A percentile compares a stretch with the other conserved stretches of the same genome.
Conservation (phyloP, 805 yeast species). For the Tetrapisispora pingtungensis region DNA sequence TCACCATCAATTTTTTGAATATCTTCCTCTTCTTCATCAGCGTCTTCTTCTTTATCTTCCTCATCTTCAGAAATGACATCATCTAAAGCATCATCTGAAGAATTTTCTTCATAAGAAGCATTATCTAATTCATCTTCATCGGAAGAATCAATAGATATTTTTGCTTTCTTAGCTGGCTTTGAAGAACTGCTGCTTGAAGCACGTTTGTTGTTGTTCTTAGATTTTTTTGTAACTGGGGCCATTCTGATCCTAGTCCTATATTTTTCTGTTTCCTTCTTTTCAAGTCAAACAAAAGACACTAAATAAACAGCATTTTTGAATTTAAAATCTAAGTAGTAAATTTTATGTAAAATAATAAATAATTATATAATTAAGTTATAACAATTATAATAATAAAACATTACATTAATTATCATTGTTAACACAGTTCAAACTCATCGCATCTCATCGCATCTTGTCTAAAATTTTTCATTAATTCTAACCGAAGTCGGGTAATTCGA, state of each 20-base stretch:
- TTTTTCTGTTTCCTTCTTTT: no score
- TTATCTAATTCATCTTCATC: constrained; percentile 24
- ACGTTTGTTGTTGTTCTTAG: constrained; percentile 5
- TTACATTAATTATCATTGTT: no score
- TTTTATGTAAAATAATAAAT: no score
- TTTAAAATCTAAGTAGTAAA: no score
- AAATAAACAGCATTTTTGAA: no score
- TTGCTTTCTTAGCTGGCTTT: constrained; percentile 18
- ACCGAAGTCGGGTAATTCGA: neutral
- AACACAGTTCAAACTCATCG: neutral
- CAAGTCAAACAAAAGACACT: no score
- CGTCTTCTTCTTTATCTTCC: constrained; percentile 14
- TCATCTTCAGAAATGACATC: constrained; percentile 19
- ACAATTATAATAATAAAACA: no score
- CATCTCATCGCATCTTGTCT: constrained; percentile 4
- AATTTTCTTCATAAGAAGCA: constrained; percentile 4
- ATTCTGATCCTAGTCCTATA: constrained; percentile 1
- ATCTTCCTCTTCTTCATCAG: constrained; percentile 28
- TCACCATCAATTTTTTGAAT: constrained; percentile 25
- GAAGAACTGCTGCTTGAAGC: constrained; percentile 5
- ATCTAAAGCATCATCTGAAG: constrained; percentile 24
- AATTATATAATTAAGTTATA: no score
- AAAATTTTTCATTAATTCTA: constrained; percentile 1
- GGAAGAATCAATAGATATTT: constrained; percentile 27
- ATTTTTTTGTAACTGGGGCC: constrained; percentile 15